Base-by-base conservation (phyloP, 371 early-diverging fungal genomes). In the Syncephalis plumigaleata region DNA sequence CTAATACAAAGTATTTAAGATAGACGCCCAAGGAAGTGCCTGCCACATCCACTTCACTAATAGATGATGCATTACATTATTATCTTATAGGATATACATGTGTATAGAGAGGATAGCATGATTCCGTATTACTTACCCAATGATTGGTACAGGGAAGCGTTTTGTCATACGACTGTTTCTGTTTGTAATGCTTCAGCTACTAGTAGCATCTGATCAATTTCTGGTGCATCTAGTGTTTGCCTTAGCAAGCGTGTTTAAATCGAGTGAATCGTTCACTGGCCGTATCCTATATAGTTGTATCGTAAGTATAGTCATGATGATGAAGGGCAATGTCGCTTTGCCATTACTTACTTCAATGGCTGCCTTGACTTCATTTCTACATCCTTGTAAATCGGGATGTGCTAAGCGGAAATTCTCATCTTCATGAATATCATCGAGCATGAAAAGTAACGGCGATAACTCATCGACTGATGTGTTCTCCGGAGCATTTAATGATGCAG, bases 361-460 rank as follows among this genome's bases (percentile, higher is more conserved):
- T 22, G 62, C 68, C 49, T 65, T 64, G 23, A 70, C 39, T 22
- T 57, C 53, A 15, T 46, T 48, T 42, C 66, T 66, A 26, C 60
- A 55, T 1, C 57, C 47, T 17, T 53, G 42, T 23, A 67, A 62
- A 49, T 66, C 56, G 0, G 67, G 47, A 54, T 70, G 65, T 17
- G 60, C 64, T 47, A 63, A 58, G 11, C 55, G 25, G 39, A 66
- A 72, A 0, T 64, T 60, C 18, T 68, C 65, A 36, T 61, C 66
- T 46, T 72, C 73, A 46, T 68, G 66, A 31, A 72, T 68, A 15
- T 55, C 58, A 42, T 68, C 65, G 18, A 72, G 45, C 53, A 72
- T 52, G 9, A 42, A 51, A 4, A 51, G 37, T 9, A 42, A 23
- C 21, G 47, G 52, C 1, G 42, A 15, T 26, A 20, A 27, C 46